phyloP scores from a whole-genome alignment of 257 asterid genomes.

The Capsicum chinense region DNA sequence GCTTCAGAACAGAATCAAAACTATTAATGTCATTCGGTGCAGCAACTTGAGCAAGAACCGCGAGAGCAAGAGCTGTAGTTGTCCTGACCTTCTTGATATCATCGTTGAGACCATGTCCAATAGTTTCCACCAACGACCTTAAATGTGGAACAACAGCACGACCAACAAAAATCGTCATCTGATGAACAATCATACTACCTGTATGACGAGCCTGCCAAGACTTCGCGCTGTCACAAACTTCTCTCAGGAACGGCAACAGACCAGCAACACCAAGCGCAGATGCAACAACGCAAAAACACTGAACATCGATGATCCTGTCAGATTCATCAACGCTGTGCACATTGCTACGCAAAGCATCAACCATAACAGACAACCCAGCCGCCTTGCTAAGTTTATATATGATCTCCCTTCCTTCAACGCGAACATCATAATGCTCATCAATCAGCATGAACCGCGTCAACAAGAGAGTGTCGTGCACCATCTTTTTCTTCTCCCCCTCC shows the following conservation, averaged over 20 bases:
- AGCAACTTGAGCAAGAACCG: slow-evolving; percentile 94
- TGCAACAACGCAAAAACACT: slow-evolving; percentile 92
- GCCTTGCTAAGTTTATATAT: slow-evolving; percentile 92
- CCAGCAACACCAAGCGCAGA: slow-evolving; percentile 95
- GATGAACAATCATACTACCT: slow-evolving; percentile 90
- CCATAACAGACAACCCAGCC: slow-evolving; percentile 93
- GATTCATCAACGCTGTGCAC: slow-evolving; percentile 70
- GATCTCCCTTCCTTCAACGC: slow-evolving; percentile 92
- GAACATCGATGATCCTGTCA: slow-evolving; percentile 82
- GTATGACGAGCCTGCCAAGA: slow-evolving; percentile 99
- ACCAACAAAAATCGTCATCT: slow-evolving; percentile 81
- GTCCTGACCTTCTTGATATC: slow-evolving; percentile 90
- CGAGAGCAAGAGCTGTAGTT: slow-evolving; percentile 81
- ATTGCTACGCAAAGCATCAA: slow-evolving; percentile 77
- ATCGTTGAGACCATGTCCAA: slow-evolving; percentile 87
- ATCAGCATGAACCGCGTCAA: slow-evolving; percentile 85
- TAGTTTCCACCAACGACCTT: slow-evolving; percentile 83
- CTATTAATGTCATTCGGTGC: slow-evolving; percentile 93
- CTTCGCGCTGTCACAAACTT: slow-evolving; percentile 88
- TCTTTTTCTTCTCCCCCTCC: neutral
- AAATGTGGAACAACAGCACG: slow-evolving; percentile 93
- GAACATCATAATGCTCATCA: slow-evolving; percentile 93
- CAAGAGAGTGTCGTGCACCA: slow-evolving; percentile 84
- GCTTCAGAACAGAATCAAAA: slow-evolving; percentile 88
- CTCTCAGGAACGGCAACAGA: slow-evolving; percentile 74